A percentile compares a stretch with the other conserved stretches of the same genome.
These are phyloP conservation scores for Boletellus ananas DNA, from an alignment of 768 basidiomycete genomes.

Conservation along the genomic window DNA sequence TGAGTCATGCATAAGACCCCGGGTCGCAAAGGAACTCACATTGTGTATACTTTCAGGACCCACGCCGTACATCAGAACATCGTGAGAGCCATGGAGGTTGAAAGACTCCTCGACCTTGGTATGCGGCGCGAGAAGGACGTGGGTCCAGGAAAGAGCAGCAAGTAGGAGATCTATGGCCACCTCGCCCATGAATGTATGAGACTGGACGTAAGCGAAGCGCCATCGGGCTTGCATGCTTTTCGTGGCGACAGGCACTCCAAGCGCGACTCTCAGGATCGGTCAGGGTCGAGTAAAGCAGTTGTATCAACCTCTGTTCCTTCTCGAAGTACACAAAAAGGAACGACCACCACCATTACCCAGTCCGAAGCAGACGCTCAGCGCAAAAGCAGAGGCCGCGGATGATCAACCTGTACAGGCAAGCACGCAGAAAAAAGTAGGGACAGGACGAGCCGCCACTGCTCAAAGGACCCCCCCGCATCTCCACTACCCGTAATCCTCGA, in stretches of 20 bases:
- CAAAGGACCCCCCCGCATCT: conserved; percentile 28
- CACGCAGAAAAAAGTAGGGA: conserved; percentile 38
- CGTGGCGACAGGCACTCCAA: too few relatives aligned
- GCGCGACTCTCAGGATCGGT: background rate
- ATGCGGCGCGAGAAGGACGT: conserved; percentile 79
- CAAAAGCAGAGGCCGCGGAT: conserved; percentile 37
- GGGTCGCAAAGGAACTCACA: conserved; percentile 36
- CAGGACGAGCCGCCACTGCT: conserved; percentile 47
- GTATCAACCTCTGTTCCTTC: conserved; percentile 57
- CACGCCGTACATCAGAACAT: conserved; percentile 77
- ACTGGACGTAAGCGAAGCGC: too few relatives aligned
- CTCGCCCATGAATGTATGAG: conserved; percentile 8
- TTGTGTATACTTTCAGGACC: conserved; percentile 38
- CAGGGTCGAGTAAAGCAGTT: conserved; percentile 41
- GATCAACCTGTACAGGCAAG: conserved; percentile 34
- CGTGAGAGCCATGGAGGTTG: conserved; percentile 88
- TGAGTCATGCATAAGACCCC: conserved; percentile 7
- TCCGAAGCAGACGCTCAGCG: conserved; percentile 33
- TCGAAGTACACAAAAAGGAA: conserved; percentile 48
- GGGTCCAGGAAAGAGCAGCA: conserved; percentile 49
- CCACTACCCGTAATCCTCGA: conserved; percentile 1
- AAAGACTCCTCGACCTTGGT: conserved; percentile 99
- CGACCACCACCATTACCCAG: conserved; percentile 50
- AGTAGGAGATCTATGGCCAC: conserved; percentile 48
- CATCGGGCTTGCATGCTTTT: too few relatives aligned